Evolutionary conservation across 768 basidiomycete species (phyloP).

Genomic region (Pseudohyphozyma bogoriensis): DNA sequence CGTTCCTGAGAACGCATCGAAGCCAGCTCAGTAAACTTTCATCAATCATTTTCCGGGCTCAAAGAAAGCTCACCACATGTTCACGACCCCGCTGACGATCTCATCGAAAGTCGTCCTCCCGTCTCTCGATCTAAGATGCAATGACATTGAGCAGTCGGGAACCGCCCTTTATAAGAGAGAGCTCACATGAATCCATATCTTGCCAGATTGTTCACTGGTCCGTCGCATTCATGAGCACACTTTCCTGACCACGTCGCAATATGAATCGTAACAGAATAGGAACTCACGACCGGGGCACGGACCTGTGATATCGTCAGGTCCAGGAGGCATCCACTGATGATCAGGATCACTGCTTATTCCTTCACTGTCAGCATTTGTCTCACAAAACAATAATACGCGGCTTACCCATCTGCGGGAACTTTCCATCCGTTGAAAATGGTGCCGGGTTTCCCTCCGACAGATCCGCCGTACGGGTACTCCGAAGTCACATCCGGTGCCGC

Average conservation of each 20-base stretch:
- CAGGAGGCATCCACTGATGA: neutral
- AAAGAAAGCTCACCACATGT: neutral
- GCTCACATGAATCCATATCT: neutral
- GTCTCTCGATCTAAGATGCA: too few relatives aligned
- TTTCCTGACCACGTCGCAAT: too few relatives aligned
- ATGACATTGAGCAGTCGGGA: too few relatives aligned
- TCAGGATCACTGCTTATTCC: too few relatives aligned
- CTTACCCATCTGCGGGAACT: neutral
- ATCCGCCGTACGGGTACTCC: neutral
- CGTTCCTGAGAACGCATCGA: neutral
- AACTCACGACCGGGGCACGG: neutral
- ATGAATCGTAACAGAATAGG: neutral
- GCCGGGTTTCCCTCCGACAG: neutral
- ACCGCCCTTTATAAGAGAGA: too few relatives aligned
- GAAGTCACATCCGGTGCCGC: neutral
- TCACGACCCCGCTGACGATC: neutral
- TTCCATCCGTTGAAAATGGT: neutral
- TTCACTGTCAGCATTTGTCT: too few relatives aligned
- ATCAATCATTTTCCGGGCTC: neutral
- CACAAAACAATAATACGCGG: too few relatives aligned
- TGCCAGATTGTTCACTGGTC: neutral
- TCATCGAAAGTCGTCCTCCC: neutral
- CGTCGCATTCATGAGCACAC: neutral
- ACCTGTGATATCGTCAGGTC: neutral
- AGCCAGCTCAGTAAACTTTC: too few relatives aligned